Evolutionary conservation across 768 basidiomycete genomes (phyloP).

Genomic region (Leccinum longicurvipes): DNA sequence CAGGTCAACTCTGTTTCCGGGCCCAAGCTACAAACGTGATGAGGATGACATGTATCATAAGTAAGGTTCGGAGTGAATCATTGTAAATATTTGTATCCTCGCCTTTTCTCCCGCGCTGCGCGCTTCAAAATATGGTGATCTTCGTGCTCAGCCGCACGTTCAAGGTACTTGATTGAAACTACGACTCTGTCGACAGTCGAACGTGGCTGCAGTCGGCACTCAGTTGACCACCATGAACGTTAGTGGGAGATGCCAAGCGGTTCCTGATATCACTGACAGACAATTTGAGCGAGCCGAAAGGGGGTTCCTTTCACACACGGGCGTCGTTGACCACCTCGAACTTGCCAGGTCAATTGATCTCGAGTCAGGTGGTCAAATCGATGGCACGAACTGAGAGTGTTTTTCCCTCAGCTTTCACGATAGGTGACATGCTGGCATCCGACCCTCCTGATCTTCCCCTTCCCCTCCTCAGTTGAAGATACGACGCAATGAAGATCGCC

Average conservation of each 20-base stretch:
- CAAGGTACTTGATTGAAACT: not conserved
- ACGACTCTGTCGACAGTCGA: not conserved
- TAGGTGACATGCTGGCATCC: too few species aligned
- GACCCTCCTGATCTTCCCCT: too few species aligned
- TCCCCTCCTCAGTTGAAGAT: too few species aligned
- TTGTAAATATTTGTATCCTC: conserved; percentile 30
- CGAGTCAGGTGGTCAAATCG: too few species aligned
- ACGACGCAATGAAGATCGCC: too few species aligned
- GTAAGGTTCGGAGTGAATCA: not conserved
- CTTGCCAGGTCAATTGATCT: too few species aligned
- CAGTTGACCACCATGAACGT: conserved; percentile 29
- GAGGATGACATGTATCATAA: not conserved
- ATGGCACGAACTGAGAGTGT: too few species aligned
- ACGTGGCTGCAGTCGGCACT: not conserved
- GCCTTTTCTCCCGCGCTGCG: not conserved
- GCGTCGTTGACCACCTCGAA: conserved; percentile 4
- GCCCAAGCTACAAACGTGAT: conserved; percentile 35
- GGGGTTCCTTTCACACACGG: too few species aligned
- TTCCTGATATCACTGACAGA: too few species aligned
- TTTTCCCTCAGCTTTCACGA: too few species aligned
- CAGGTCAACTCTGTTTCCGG: conserved; percentile 37
- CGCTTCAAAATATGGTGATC: not conserved
- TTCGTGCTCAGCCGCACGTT: not conserved
- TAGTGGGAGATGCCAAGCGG: conserved; percentile 56
- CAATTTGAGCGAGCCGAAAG: too few species aligned